A percentile compares a stretch with the other conserved stretches of the same genome.
Conservation (phyloP, 768 basidiomycete genomes). For the Infundibulicybe gibba region DNA sequence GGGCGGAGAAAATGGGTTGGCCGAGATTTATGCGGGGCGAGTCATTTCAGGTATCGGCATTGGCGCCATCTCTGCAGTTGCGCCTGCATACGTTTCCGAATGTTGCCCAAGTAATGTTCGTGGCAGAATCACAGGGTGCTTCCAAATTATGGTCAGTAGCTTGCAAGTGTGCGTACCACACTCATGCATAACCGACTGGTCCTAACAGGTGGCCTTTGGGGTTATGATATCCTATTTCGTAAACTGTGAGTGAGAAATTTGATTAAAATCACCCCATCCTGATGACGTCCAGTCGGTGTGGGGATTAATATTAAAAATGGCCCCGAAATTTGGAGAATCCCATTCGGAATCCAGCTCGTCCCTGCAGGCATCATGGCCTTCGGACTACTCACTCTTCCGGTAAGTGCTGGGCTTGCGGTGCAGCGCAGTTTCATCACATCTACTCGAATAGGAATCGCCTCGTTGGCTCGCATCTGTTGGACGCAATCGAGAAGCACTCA, state of each 20-base stretch:
- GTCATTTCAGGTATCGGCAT: constrained; percentile 79
- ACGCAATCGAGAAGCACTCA: constrained; percentile 46
- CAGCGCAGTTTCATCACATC: constrained; percentile 13
- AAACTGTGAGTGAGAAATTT: constrained; percentile 48
- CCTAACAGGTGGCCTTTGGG: constrained; percentile 56
- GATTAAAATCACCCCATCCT: not conserved
- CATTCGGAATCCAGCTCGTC: constrained; percentile 73
- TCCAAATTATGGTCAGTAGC: constrained; percentile 72
- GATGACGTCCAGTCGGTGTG: constrained; percentile 48
- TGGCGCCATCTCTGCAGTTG: constrained; percentile 78
- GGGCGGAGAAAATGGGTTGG: constrained; percentile 45
- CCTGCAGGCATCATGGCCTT: constrained; percentile 69
- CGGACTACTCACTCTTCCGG: constrained; percentile 66
- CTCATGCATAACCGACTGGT: not conserved
- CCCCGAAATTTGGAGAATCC: constrained; percentile 61
- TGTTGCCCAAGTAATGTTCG: constrained; percentile 85
- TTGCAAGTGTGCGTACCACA: not conserved
- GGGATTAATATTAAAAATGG: constrained; percentile 46
- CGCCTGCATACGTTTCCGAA: constrained; percentile 85
- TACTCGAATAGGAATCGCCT: constrained; percentile 58
- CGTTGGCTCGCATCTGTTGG: constrained; percentile 72
- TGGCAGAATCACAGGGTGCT: constrained; percentile 80
- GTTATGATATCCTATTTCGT: constrained; percentile 86
- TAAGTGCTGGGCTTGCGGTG: constrained; percentile 4
- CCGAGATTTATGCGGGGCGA: constrained; percentile 77